Percentiles rank a stretch among this genome's conserved stretches.
Evolutionary conservation across 495 filamentous ascomycete genomes (phyloP).

Genomic region (Astrothelium macrocarpum): DNA sequence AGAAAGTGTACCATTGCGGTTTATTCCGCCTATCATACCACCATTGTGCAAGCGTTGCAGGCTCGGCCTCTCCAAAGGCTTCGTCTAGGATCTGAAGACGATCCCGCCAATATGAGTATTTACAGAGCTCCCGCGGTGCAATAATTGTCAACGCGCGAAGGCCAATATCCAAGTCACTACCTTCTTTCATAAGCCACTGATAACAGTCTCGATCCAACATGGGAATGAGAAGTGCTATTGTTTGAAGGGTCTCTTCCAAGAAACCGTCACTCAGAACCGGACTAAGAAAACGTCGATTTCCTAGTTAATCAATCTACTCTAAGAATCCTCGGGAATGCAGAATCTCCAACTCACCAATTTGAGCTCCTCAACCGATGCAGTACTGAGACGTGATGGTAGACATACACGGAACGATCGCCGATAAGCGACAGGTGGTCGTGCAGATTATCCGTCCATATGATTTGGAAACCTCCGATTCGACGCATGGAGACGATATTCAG

Average conservation of each 20-base stretch:
- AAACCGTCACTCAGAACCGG: too few relatives aligned
- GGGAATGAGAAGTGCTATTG: not conserved
- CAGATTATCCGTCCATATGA: constrained; percentile 10
- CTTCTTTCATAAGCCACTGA: too few relatives aligned
- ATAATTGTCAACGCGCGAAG: too few relatives aligned
- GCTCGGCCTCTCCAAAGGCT: constrained; percentile 41
- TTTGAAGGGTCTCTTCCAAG: not conserved
- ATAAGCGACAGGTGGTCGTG: constrained; percentile 1
- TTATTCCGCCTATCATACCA: constrained; percentile 44
- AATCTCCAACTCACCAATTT: too few relatives aligned
- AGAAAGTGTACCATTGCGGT: constrained; percentile 47
- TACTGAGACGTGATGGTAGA: constrained; percentile 1
- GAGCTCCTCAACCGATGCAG: too few relatives aligned
- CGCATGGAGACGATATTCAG: not conserved
- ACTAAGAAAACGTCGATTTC: too few relatives aligned
- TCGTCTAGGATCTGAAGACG: constrained; percentile 43
- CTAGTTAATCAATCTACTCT: too few relatives aligned
- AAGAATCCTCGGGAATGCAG: too few relatives aligned
- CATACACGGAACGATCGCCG: not conserved
- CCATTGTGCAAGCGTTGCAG: constrained; percentile 38
- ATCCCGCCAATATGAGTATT: constrained; percentile 43
- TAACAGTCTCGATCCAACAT: not conserved
- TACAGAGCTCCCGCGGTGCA: constrained; percentile 34
- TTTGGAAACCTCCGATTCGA: constrained; percentile 7
- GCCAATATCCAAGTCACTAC: not conserved